Evolutionary conservation across 164 flowering plant species (phyloP), one percentile per base, ranked within the genome.

Genomic region (Taxillus chinensis): DNA sequence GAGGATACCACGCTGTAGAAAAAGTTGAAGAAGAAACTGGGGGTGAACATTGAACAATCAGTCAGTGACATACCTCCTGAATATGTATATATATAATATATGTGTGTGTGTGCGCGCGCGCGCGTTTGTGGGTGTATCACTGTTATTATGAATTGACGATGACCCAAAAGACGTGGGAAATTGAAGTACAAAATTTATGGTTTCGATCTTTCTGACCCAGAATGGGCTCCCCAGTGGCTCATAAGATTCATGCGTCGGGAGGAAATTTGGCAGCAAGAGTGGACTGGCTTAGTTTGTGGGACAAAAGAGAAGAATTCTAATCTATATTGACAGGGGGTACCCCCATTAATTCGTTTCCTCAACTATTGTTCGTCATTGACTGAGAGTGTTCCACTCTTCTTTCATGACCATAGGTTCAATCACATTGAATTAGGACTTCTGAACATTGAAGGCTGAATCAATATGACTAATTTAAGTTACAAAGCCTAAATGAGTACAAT

Each of bases 191-290:
- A 78, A 80, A 82, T 91, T 56, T 87, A 91, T 70, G 97, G 99
- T 16, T 83, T 95, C 67, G 97, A 91, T 74, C 76, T 91, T 39
- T 95, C 99, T 8, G 83, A 78, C 13, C 71, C 79, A 6, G 78
- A 84, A 71, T 95, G 97, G 99, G 80, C 71, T 16, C n/a, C n/a
- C 83, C 87, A 74, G 90, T 85, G 66, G 86, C 93, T 55, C 86
- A 87, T 55, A 84, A 75, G 63, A 70, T 83, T 45, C 81, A 84
- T 62, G 90, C 83, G 68, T 63, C 80, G 16, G 89, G 64, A 53
- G 75, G 80, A 62, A 17, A 59, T 72, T 41, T 74, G 74, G 75
- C 90, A 92, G 14, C 72, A 83, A 64, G 95, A 83, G 63, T 95
- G 99, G 99, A 75, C 81, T 42, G 38, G 54, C 59, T 72, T 93